Conservation (phyloP, 139 green algal genomes). For the Chlamydomonas urium region DNA sequence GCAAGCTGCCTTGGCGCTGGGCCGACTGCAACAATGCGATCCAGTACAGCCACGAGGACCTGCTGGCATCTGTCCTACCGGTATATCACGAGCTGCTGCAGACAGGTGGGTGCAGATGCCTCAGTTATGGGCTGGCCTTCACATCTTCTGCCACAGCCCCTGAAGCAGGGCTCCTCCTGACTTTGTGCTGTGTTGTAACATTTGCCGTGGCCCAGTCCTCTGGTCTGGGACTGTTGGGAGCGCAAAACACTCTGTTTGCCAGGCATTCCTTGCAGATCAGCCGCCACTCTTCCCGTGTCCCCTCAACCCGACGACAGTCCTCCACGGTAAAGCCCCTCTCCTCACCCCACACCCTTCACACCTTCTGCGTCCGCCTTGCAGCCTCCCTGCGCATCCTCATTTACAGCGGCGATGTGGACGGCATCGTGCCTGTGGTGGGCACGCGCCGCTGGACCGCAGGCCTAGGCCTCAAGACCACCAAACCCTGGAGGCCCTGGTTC, state of each 20-base stretch:
- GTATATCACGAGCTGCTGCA: slow-evolving; percentile 81
- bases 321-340: no score
- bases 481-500: slow-evolving; percentile 89
- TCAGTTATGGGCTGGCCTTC: no score
- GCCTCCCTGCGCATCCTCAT: slow-evolving; percentile 79
- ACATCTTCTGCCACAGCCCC: no score
- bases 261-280: no score
- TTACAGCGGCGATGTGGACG: slow-evolving; percentile 84
- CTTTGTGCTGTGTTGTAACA: no score
- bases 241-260: no score
- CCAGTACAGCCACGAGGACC: slow-evolving; percentile 54
- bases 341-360: not conserved
- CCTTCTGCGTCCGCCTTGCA: not conserved
- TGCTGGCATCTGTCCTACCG: slow-evolving; percentile 67
- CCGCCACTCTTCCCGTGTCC: no score
- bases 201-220: no score
- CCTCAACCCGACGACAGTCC: no score
- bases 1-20: slow-evolving; percentile 97
- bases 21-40: slow-evolving; percentile 42
- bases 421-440: slow-evolving; percentile 73
- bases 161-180: no score
- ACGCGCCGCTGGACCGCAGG: slow-evolving; percentile 6
- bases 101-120: no score
- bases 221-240: no score
- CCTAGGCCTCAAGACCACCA: slow-evolving; percentile 43